Conservation (phyloP, 176 grass and related monocot species). For the Bolboschoenus planiculmis region DNA sequence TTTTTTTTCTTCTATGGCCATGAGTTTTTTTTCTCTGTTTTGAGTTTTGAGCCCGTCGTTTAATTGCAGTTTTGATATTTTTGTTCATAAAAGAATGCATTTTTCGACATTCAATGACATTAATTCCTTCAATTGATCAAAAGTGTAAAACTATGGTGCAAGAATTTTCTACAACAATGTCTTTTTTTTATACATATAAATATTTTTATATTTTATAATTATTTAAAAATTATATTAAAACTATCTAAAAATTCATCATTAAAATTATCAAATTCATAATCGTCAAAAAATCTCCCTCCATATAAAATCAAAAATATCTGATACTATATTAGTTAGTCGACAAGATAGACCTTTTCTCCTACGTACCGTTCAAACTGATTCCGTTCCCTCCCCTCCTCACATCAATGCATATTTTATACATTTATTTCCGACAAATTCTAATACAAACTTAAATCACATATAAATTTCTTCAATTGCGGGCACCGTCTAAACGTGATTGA, state of each 20-base stretch:
- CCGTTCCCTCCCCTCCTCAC: background rate
- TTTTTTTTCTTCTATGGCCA: background rate
- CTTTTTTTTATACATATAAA: background rate
- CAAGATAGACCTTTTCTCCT: constrained; percentile 17
- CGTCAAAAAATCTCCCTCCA: background rate
- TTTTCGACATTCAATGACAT: background rate
- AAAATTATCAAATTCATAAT: no score
- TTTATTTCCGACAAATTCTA: background rate
- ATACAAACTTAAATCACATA: background rate
- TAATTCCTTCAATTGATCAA: no score
- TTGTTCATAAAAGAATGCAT: background rate
- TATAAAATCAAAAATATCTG: background rate
- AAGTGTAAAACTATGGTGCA: background rate
- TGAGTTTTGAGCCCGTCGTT: no score
- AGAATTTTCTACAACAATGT: background rate
- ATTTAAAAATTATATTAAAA: no score
- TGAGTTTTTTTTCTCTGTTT: no score
- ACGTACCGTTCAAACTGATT: background rate
- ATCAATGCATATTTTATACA: background rate
- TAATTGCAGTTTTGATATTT: background rate
- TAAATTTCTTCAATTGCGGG: constrained; percentile 4
- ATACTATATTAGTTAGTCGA: background rate
- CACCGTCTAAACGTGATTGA: constrained; percentile 13
- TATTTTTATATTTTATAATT: no score
- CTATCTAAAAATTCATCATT: no score